Conservation (phyloP, 805 yeast genomes). For the Ogataea pilisensis region DNA sequence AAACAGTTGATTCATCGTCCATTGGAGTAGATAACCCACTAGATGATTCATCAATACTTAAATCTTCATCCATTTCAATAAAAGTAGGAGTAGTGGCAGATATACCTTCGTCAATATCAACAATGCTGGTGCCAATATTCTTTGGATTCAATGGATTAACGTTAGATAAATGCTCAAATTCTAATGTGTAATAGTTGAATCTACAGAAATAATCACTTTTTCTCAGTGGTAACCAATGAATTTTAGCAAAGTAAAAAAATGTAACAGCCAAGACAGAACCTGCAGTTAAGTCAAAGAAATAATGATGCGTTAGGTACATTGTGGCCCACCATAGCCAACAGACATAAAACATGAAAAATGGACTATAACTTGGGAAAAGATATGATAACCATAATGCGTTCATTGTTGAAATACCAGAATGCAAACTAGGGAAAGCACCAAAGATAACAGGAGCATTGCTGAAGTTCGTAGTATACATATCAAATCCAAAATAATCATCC, state of each 20-base stretch:
- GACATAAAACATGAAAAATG: constrained; percentile 70
- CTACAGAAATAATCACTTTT: constrained; percentile 56
- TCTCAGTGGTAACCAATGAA: constrained; percentile 57
- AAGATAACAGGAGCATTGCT: constrained; percentile 83
- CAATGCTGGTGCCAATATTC: constrained; percentile 9
- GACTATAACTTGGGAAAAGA: constrained; percentile 66
- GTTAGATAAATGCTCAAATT: constrained; percentile 28
- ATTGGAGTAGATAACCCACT: constrained; percentile 21
- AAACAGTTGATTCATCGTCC: constrained; percentile 16
- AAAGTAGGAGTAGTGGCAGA: not conserved
- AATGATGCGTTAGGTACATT: constrained; percentile 96
- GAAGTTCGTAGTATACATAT: constrained; percentile 77
- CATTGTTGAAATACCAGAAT: constrained; percentile 89
- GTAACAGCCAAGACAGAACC: constrained; percentile 75
- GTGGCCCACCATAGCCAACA: constrained; percentile 97
- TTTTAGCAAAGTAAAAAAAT: constrained; percentile 67
- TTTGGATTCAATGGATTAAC: constrained; percentile 31
- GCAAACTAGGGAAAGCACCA: constrained; percentile 73
- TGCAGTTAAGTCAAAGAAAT: constrained; percentile 84
- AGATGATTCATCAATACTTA: constrained; percentile 10
- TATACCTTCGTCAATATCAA: not conserved
- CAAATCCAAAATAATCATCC: constrained; percentile 70
- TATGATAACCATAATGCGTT: constrained; percentile 80
- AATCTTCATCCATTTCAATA: constrained; percentile 15
- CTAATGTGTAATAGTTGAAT: constrained; percentile 55